A percentile compares a stretch with the other conserved stretches of the same genome.
Evolutionary conservation across 2,329 filamentous ascomycete genomes (phyloP).

Genomic region (Cladosporium sp.): DNA sequence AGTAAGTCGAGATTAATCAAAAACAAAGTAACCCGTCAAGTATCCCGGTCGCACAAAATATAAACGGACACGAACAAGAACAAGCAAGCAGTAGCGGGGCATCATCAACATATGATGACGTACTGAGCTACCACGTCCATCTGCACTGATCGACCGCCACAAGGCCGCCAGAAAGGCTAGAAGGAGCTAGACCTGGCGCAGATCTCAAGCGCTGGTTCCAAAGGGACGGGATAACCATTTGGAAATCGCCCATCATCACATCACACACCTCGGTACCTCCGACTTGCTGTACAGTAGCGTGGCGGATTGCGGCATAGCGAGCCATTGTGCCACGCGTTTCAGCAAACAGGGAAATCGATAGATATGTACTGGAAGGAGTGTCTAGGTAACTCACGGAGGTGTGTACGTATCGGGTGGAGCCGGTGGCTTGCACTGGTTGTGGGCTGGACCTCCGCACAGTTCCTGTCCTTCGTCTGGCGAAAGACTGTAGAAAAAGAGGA

Average conservation of each 20-base stretch:
- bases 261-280: not conserved
- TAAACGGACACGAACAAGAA: not conserved
- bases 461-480: too few relatives aligned
- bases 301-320: not conserved
- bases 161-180: conserved; percentile 2
- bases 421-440: not conserved
- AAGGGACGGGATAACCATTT: not conserved
- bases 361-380: too few relatives aligned
- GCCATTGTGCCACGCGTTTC: not conserved
- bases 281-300: not conserved
- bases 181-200: conserved; percentile 10
- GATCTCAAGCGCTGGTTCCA: not conserved
- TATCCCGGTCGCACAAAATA: not conserved
- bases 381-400: too few relatives aligned
- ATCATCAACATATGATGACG: not conserved
- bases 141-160: conserved; percentile 1
- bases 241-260: not conserved
- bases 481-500: not conserved
- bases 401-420: too few relatives aligned
- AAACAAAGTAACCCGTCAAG: not conserved
- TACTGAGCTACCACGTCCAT: not conserved
- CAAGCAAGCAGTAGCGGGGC: not conserved
- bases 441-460: not conserved
- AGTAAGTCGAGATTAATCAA: not conserved
- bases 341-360: not conserved